These are phyloP conservation scores for Deinandra increscens DNA, from an alignment of 129 eudicot species.

Conservation along the genomic window DNA sequence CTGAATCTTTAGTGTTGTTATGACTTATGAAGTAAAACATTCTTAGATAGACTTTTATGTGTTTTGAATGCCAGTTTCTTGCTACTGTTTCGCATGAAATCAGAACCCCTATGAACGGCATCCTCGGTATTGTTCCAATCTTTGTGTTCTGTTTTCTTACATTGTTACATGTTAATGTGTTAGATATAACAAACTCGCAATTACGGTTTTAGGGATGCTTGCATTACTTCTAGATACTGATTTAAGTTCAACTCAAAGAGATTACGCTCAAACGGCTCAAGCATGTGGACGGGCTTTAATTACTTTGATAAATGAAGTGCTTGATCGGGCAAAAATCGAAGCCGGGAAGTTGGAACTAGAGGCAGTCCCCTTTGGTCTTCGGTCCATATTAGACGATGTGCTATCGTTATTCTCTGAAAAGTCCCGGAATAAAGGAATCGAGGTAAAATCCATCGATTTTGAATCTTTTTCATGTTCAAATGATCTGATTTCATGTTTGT, in stretches of 20 bases:
- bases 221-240: constrained; percentile 73
- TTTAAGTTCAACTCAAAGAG: constrained; percentile 73
- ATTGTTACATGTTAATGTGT: background rate
- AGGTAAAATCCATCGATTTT: constrained; percentile 38
- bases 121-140: constrained; percentile 46
- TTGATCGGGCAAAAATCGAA: constrained; percentile 83
- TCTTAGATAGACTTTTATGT: background rate
- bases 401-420: constrained; percentile 81
- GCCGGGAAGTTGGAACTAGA: constrained; percentile 85
- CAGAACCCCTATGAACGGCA: constrained; percentile 81
- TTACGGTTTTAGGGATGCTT: constrained; percentile 63
- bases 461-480: constrained; percentile 24
- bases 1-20: background rate
- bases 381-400: constrained; percentile 76
- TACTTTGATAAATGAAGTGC: constrained; percentile 75
- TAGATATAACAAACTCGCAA: background rate
- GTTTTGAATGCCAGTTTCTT: constrained; percentile 48
- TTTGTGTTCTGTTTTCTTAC: background rate
- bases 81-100: constrained; percentile 87
- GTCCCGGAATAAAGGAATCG: constrained; percentile 68
- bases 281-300: constrained; percentile 80
- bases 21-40: background rate
- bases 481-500: constrained; percentile 20
- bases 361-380: constrained; percentile 65
- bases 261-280: constrained; percentile 85